Percentiles rank a stretch among this genome's conserved stretches.
These are phyloP conservation scores for Jatropha curcas DNA, from an alignment of 345 rosid species.

Conservation along the genomic window DNA sequence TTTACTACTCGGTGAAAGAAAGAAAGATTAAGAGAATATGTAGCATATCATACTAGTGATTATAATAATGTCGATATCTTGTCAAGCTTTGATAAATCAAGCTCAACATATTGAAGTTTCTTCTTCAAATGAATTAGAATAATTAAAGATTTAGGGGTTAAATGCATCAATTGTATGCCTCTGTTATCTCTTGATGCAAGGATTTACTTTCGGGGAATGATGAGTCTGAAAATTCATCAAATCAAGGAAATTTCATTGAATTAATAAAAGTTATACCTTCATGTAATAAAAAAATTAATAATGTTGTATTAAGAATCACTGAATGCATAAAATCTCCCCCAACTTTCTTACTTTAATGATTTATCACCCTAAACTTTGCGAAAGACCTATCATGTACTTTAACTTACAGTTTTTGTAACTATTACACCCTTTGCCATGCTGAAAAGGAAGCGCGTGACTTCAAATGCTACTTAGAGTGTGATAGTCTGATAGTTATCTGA, in stretches of 20 bases:
- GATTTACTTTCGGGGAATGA: not conserved
- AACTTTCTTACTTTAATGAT: too few species aligned
- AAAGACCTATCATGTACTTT: too few species aligned
- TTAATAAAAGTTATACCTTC: not conserved
- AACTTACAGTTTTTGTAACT: too few species aligned
- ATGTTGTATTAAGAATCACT: too few species aligned
- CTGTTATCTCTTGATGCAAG: not conserved
- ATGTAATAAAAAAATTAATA: not conserved
- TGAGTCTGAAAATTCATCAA: not conserved
- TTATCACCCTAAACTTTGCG: too few species aligned
- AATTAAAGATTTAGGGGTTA: not conserved
- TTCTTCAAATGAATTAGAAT: not conserved
- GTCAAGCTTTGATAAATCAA: not conserved
- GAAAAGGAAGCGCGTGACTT: too few species aligned
- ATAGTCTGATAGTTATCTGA: too few species aligned
- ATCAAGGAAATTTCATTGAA: not conserved
- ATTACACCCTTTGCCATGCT: too few species aligned
- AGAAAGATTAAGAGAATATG: not conserved
- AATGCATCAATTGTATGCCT: not conserved
- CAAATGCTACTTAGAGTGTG: too few species aligned
- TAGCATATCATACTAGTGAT: not conserved
- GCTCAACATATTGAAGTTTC: not conserved
- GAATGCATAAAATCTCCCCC: too few species aligned
- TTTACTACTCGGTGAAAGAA: not conserved
- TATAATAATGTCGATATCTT: not conserved